These are phyloP conservation scores for Penicillium sp. DNA, from an alignment of 2,329 filamentous ascomycete species.

Conservation along the genomic window DNA sequence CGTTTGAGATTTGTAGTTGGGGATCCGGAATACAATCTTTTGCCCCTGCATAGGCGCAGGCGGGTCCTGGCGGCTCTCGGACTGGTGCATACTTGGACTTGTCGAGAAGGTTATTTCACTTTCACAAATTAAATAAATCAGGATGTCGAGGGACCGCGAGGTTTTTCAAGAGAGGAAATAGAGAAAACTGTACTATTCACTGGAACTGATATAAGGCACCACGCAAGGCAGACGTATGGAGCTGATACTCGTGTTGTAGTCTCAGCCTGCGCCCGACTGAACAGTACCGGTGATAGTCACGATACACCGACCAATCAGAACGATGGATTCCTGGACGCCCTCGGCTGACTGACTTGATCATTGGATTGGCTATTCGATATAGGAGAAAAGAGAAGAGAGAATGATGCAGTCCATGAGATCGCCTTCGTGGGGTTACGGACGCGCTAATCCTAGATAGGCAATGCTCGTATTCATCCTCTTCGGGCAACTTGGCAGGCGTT, in stretches of 20 bases:
- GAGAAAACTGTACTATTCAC: background rate
- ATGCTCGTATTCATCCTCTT: slow-evolving; percentile 30
- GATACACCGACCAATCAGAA: background rate
- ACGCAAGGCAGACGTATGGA: slow-evolving; percentile 7
- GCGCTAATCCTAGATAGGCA: slow-evolving; percentile 30
- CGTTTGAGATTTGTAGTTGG: slow-evolving; percentile 24
- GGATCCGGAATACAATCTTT: slow-evolving; percentile 35
- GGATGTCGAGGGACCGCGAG: too few relatives aligned
- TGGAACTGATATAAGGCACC: background rate
- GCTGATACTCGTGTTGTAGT: background rate
- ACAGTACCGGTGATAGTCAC: background rate
- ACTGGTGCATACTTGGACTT: slow-evolving; percentile 11
- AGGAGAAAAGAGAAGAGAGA: background rate
- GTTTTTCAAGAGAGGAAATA: background rate
- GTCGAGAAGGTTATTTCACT: background rate
- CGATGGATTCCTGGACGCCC: background rate
- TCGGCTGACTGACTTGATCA: background rate
- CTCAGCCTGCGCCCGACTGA: slow-evolving; percentile 8
- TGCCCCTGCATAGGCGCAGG: slow-evolving; percentile 31
- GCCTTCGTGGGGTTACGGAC: slow-evolving; percentile 4
- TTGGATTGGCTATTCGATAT: slow-evolving; percentile 4
- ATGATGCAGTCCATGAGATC: slow-evolving; percentile 6
- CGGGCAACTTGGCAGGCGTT: background rate
- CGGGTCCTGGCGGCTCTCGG: slow-evolving; percentile 3
- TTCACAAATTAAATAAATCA: background rate